Evolutionary conservation across 2,329 filamentous ascomycete species (phyloP), one percentile per base, ranked within the genome.

Genomic region (Emmonsiellopsis sp.): DNA sequence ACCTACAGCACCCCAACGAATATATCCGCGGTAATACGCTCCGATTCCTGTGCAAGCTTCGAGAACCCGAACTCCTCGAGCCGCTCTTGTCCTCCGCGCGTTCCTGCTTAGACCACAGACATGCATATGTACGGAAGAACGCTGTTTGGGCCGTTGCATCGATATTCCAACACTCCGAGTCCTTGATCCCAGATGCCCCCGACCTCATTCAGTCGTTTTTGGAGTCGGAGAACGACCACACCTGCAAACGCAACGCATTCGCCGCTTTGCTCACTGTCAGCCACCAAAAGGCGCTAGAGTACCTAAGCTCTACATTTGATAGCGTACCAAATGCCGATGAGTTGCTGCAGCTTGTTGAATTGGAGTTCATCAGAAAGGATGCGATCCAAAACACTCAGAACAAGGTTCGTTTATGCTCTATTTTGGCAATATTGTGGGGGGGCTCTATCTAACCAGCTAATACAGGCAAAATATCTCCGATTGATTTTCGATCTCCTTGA

Each of bases 21-120:
- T 98, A 95, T 73, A 91, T 98, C 61, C 85, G 93, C 61, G 93
- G 93, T 68, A 96, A 96, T 70, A 98, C 93, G n/a, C 78, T 98
- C 57, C 89, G 93, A 65, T 98, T 97, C 75, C 83, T 98, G 56
- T 93, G 87, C 79, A 98, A 98, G 77, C 81, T 98, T 57, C 86
- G 91, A 61, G 93, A 98, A 71, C 81, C 92, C 51, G 93, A 98
- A 74, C 84, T 98, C 58, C 91, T 98, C 61, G 93, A 98, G 72
- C 93, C 93, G 49, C 83, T 97, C 53, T 83, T 98, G 43, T 94
- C 92, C 42, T 94, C 93, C 13, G 89, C 91, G 47, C 85, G 93
- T 63, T 85, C 85, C 56, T 98, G 93, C 70, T 84, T 98, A 57
- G 91, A 96, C 70, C 91, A 98, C 72, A 85, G 93, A 60, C 93